Conservation (phyloP, 768 basidiomycete species). For the Trichaptum fuscoviolaceum region DNA sequence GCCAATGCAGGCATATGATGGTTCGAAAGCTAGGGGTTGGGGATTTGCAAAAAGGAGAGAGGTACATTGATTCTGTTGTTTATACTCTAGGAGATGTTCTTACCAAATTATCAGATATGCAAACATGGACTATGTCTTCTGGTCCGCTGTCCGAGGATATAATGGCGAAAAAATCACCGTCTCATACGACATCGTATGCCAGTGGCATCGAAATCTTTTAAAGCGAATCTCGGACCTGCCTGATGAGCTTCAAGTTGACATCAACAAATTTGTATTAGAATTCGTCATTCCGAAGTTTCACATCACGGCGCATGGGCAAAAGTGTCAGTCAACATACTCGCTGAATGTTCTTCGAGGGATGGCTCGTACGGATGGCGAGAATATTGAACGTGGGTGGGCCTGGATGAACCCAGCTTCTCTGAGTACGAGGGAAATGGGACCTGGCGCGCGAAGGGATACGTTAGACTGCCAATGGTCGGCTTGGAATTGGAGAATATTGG, state of each 20-base stretch:
- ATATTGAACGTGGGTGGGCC: slow-evolving; percentile 19
- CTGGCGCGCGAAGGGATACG: slow-evolving; percentile 17
- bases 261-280: not conserved
- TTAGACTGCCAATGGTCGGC: slow-evolving; percentile 22
- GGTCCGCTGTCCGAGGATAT: slow-evolving; percentile 1
- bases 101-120: slow-evolving; percentile 12
- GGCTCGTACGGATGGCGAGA: slow-evolving; percentile 20
- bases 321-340: slow-evolving; percentile 18
- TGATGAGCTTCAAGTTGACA: not conserved
- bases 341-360: slow-evolving; percentile 13
- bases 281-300: slow-evolving; percentile 23
- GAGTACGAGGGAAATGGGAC: slow-evolving; percentile 18
- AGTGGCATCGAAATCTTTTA: slow-evolving; percentile 16
- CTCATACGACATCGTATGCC: slow-evolving; percentile 21
- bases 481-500: slow-evolving; percentile 20
- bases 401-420: slow-evolving; percentile 12
- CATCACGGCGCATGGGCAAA: slow-evolving; percentile 12
- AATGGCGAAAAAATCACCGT: not conserved
- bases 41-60: slow-evolving; percentile 19
- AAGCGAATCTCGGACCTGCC: slow-evolving; percentile 7
- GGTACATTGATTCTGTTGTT: slow-evolving; percentile 6
- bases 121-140: slow-evolving; percentile 21
- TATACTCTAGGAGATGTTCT: not conserved
- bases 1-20: slow-evolving; percentile 20
- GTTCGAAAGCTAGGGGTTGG: slow-evolving; percentile 24